Evolutionary conservation across 2,329 filamentous ascomycete genomes (phyloP), one percentile per base, ranked within the genome.

Genomic region (Ophiocordyceps camponoti-floridani): DNA sequence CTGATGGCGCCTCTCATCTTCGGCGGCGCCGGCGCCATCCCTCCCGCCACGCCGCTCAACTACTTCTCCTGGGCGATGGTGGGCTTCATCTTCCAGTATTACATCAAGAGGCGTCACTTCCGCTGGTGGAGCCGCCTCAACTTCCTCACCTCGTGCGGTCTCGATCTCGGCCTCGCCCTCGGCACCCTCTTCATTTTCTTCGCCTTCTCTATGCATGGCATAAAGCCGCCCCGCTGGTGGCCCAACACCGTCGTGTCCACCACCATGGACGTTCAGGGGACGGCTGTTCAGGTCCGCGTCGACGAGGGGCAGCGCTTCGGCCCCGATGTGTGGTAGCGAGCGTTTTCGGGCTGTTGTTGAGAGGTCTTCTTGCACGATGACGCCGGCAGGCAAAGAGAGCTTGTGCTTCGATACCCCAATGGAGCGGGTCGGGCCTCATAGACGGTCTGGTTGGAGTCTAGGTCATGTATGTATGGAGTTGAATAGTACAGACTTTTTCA

Each of bases 41-140:
- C 75, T 2, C 76, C 76, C 0, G 82, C 82, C 3, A 82, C 80
- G 0, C 80, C 81, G 0, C 70, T 85, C 47, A 84, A 82, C 61
- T 86, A 84, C 56, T 71, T 82, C 31, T 70, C 72, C n/a, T 86
- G 82, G 81, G 79, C 77, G 16, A 62, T 81, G 46, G 77, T 85
- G 3, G 82, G 82, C 28, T 77, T 75, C 51, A 49, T 82, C 30
- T 86, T 85, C 66, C 81, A 86, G 58, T 76, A 75, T 57, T 69
- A 66, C 54, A 73, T 86, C 55, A 76, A 77, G 58, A 72, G 73
- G 53, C 67, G 69, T 13, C 69, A 75, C 57, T 76, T 75, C 49
- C 70, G 63, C 27, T 86, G 82, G 82, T 86, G 82, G 82, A 75
- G 73, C 59, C 69, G 78, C 26, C 73, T 83, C 55, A 85, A 84